Base-by-base conservation (phyloP, 352 stramenopile genomes). In the Saprolegnia parasitica region DNA sequence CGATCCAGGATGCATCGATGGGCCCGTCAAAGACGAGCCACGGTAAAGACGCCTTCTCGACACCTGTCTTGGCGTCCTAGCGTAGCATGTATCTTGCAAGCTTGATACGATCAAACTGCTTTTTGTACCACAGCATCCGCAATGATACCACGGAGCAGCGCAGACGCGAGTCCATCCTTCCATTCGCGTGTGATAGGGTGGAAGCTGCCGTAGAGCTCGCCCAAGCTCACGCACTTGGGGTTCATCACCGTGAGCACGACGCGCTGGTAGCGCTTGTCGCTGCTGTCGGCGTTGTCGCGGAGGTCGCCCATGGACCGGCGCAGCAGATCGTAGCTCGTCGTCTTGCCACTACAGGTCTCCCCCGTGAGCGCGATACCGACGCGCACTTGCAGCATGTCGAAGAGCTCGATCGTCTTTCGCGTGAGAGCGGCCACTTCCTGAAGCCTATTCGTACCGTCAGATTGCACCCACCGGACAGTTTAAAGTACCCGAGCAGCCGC, bases 301-400 rank as follows among this genome's bases (percentile, higher is more conserved):
- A 94, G 52, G 0, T 74, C 72, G n/a, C 68, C 84, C 16, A 92
- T 42, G 1, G 84, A 74, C 10, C 82, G 68, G 37, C 73, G 83
- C 5, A 93, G 63, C 26, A 90, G 75, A 9, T 55, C 64, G 29
- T 79, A 64, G 6, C 79, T 78, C 0, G 73, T 82, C 23, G 75
- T 90, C 72, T 96, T 96, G 4, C 88, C 88, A 63, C 81, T 88
- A 1, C 87, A 86, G 21, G 81, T 88, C 0, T 74, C 68, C 0
- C 88, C 88, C 5, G 75, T 90, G 11, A 98, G 84, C 8, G 93
- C 90, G 18, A 95, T 76, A 5, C 93, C 93, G 40, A 96, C 81
- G 8, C 93, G 89, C 24, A 98, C 91, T 64, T 97, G 87, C 21
- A 98, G 79, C 4, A 92, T 97, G 49, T 92, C 90, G 70, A 97